Base-by-base conservation (phyloP, 306 rosid genomes). In the apple (Malus domestica) region DNA sequence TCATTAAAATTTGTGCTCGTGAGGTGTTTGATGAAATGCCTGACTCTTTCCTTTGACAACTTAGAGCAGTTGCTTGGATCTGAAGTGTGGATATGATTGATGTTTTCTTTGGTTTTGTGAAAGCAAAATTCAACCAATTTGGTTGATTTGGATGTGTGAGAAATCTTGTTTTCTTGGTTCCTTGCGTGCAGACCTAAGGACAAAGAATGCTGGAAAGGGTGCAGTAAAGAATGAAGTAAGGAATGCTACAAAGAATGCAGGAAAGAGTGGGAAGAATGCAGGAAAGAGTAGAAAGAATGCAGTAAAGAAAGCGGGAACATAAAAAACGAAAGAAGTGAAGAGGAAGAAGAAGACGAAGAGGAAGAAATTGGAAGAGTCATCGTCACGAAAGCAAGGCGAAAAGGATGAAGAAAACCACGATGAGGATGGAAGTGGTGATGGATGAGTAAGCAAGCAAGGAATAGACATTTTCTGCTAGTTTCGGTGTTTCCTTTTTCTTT, bases 241-340 rank as follows among this genome's bases (percentile, higher is more conserved):
- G 44, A 40, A 8, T 40, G 44, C 44, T 40, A 40, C 44, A 40
- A 40, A 40, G 10, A 40, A 40, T 40, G 44, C 44, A 6, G 10
- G 44, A 40, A 40, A 40, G 10, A 8, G 10, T 6, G 44, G 44
- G 44, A 55, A 55, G 60, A 59, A 22, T 3, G 25, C 60, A 6
- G 25, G 3, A 55, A 55, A 55, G 60, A 20, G 23, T 55, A 29
- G 19, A 13, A 90, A 84, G 87, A 92, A 86, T 70, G 96, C 92
- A 1, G 95, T 81, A 68, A 95, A 90, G 86, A 95, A 79, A 82
- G 88, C 86, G 0, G 82, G 68, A 30, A 86, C 83, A 32, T 80
- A 90, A 29, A 57, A 73, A 9, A 12, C 46, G 1, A 74, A 62
- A 30, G 45, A 65, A 30, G 61, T 32, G n/a, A 22, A 32, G 65